phyloP scores from a whole-genome alignment of 768 basidiomycete genomes.

The Fomitopsis serialis region DNA sequence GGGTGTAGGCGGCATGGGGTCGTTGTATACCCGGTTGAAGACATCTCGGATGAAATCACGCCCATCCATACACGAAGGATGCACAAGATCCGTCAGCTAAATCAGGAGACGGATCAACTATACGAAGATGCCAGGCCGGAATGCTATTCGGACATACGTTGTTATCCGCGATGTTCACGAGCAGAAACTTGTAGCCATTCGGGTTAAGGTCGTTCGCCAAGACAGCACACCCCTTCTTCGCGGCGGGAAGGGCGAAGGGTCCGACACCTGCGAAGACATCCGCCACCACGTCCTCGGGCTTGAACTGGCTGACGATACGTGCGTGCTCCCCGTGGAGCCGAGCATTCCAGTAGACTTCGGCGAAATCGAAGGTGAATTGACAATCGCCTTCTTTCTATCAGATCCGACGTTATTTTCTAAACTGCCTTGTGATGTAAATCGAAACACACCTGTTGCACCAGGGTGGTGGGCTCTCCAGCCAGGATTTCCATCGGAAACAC shows the following conservation, averaged over 20 bases:
- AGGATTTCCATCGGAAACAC: constrained; percentile 96
- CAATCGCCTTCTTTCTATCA: constrained; percentile 79
- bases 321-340: constrained; percentile 89
- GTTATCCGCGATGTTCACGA: constrained; percentile 69
- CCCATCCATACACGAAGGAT: constrained; percentile 80
- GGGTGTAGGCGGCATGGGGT: constrained; percentile 47
- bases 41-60: constrained; percentile 73
- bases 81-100: constrained; percentile 67
- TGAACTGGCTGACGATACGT: constrained; percentile 71
- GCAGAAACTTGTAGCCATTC: constrained; percentile 71
- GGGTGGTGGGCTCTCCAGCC: constrained; percentile 82
- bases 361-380: constrained; percentile 90
- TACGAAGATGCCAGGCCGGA: background rate
- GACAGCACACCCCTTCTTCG: constrained; percentile 84
- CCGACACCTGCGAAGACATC: constrained; percentile 98
- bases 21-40: constrained; percentile 44
- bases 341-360: constrained; percentile 97
- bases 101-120: background rate
- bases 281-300: constrained; percentile 72
- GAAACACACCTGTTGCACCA: constrained; percentile 79
- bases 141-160: constrained; percentile 44
- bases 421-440: background rate
- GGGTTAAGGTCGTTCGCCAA: constrained; percentile 96
- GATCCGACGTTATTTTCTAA: background rate
- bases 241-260: constrained; percentile 92